Conservation (phyloP, 2,329 filamentous ascomycete genomes). For the Balansia obtecta region DNA sequence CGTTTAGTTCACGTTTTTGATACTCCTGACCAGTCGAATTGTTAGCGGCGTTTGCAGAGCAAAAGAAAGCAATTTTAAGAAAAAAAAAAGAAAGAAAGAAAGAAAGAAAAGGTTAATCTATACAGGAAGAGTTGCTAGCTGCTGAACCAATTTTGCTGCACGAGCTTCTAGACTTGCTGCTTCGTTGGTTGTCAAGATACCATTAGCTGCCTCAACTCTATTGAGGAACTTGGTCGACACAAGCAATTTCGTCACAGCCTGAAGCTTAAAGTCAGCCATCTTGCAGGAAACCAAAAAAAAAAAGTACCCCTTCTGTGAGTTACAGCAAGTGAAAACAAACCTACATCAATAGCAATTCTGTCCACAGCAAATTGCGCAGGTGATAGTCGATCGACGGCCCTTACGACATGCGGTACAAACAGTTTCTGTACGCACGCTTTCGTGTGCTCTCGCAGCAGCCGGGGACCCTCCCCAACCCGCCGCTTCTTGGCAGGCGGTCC, state of each 20-base stretch:
- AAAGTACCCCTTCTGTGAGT: neutral
- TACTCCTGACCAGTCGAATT: neutral
- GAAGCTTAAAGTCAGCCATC: neutral
- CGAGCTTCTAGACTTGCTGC: conserved; percentile 9
- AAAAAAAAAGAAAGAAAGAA: too few relatives aligned
- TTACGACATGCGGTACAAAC: conserved; percentile 21
- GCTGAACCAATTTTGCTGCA: conserved; percentile 11
- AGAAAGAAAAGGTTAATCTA: neutral
- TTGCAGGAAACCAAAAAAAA: neutral
- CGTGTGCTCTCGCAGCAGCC: conserved; percentile 9
- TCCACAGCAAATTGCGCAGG: conserved; percentile 10
- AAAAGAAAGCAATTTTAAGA: neutral
- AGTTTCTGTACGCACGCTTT: conserved; percentile 17
- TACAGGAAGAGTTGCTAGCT: conserved; percentile 13
- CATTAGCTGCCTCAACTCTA: conserved; percentile 13
- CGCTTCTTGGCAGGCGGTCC: conserved; percentile 20
- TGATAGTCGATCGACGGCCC: conserved; percentile 14
- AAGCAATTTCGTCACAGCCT: conserved; percentile 15
- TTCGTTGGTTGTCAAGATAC: conserved; percentile 9
- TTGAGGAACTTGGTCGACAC: conserved; percentile 13
- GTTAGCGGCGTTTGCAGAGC: neutral
- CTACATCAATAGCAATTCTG: conserved; percentile 20
- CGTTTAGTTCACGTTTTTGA: neutral
- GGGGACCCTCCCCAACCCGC: conserved; percentile 13
- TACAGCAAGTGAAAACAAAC: neutral